These are phyloP conservation scores for Hansenula lynferdii DNA, from an alignment of 1,139 yeast species.

Conservation along the genomic window DNA sequence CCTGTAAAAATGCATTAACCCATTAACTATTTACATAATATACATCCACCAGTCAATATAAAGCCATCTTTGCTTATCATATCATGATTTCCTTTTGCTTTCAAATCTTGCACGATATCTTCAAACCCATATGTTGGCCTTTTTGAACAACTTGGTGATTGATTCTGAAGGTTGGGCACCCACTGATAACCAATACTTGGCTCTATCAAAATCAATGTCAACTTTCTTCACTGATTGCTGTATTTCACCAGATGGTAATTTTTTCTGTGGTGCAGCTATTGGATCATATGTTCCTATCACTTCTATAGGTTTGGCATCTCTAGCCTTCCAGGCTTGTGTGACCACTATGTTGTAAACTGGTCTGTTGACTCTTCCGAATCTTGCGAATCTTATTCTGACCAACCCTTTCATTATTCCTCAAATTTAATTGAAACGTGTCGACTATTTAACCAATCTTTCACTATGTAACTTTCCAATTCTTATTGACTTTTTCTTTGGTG, in stretches of 20 bases:
- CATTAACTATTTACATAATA: slow-evolving; percentile 2
- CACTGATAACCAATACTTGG: slow-evolving; percentile 97
- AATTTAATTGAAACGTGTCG: too few species aligned
- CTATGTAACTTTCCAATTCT: too few species aligned
- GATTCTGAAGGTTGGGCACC: slow-evolving; percentile 97
- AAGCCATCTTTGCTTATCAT: too few species aligned
- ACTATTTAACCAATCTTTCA: too few species aligned
- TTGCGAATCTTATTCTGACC: slow-evolving; percentile 78
- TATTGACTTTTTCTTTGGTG: too few species aligned
- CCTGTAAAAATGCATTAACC: slow-evolving; percentile 1
- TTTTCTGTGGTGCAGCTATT: slow-evolving; percentile 61
- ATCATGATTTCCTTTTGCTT: not conserved
- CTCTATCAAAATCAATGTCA: slow-evolving; percentile 77
- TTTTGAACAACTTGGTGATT: slow-evolving; percentile 71
- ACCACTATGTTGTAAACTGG: slow-evolving; percentile 94
- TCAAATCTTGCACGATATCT: slow-evolving; percentile 41
- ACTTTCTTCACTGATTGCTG: slow-evolving; percentile 71
- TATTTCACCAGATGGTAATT: slow-evolving; percentile 53
- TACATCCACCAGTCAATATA: too few species aligned
- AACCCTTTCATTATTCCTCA: slow-evolving; percentile 13
- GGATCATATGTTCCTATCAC: slow-evolving; percentile 95
- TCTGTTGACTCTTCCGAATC: slow-evolving; percentile 85
- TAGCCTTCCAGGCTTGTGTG: slow-evolving; percentile 61
- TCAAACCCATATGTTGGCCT: slow-evolving; percentile 71
- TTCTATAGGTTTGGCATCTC: slow-evolving; percentile 86